Conservation (phyloP, 768 basidiomycete genomes). For the Leccinum arenicola region DNA sequence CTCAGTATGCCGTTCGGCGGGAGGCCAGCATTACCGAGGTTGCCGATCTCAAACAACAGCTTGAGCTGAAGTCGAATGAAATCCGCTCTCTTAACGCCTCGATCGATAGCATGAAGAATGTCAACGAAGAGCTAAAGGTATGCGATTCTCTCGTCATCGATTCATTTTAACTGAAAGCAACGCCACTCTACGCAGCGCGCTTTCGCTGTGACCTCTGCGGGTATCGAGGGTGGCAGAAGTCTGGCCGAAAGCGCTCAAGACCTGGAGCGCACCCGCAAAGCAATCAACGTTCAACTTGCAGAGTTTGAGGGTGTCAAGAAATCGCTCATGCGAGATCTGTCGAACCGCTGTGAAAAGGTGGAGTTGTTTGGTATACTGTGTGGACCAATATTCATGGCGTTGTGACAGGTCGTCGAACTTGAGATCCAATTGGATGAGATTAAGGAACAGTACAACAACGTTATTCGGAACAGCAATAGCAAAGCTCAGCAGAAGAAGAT, state of each 20-base stretch:
- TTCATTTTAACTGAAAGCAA: slow-evolving; percentile 1
- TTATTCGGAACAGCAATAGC: slow-evolving; percentile 96
- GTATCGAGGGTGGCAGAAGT: slow-evolving; percentile 95
- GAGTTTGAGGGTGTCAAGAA: slow-evolving; percentile 99
- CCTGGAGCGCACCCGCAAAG: slow-evolving; percentile 93
- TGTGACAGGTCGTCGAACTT: slow-evolving; percentile 87
- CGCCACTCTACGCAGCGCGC: slow-evolving; percentile 64
- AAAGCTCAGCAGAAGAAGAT: slow-evolving; percentile 99
- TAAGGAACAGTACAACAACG: slow-evolving; percentile 98
- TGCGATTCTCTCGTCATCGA: slow-evolving; percentile 15
- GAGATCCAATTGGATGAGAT: slow-evolving; percentile 99
- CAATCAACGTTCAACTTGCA: slow-evolving; percentile 95
- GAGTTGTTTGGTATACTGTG: slow-evolving; percentile 12
- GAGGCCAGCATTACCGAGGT: slow-evolving; percentile 87
- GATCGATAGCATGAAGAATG: slow-evolving; percentile 90
- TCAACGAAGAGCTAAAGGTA: slow-evolving; percentile 98
- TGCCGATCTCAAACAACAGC: slow-evolving; percentile 82
- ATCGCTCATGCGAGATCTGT: slow-evolving; percentile 96
- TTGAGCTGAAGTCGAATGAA: slow-evolving; percentile 82
- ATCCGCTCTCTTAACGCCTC: slow-evolving; percentile 79
- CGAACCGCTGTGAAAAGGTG: slow-evolving; percentile 99
- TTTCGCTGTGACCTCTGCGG: slow-evolving; percentile 94
- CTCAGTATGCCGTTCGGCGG: slow-evolving; percentile 89
- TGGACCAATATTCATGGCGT: slow-evolving; percentile 12
- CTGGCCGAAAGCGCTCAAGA: slow-evolving; percentile 97